phyloP scores from a whole-genome alignment of 108 stramenopile genomes.

The Nitzschia inconspicua region DNA sequence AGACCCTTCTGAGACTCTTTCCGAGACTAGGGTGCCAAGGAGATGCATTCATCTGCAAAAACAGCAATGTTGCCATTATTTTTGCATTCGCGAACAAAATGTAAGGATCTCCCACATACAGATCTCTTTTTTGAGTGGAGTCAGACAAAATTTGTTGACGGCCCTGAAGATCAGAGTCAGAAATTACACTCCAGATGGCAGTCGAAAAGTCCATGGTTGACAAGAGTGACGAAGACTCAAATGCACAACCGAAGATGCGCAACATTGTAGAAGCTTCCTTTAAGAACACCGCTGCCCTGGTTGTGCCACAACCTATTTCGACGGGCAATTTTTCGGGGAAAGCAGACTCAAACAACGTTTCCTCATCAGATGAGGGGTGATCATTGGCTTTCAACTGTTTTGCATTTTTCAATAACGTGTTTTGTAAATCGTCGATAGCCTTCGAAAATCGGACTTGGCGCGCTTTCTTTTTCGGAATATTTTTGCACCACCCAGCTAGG shows the following conservation, averaged over 20 bases:
- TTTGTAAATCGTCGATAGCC: slow-evolving; percentile 17
- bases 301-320: background rate
- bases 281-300: background rate
- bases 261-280: slow-evolving; percentile 4
- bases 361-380: background rate
- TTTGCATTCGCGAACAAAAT: slow-evolving; percentile 18
- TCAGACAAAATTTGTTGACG: background rate
- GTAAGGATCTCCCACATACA: slow-evolving; percentile 2
- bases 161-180: slow-evolving; percentile 1
- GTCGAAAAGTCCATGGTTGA: background rate
- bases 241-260: background rate
- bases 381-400: background rate
- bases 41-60: slow-evolving; percentile 10
- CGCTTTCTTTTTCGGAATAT: slow-evolving; percentile 25
- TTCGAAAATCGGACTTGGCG: slow-evolving; percentile 20
- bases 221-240: no score
- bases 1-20: background rate
- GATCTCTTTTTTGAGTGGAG: background rate
- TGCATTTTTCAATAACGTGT: slow-evolving; percentile 1
- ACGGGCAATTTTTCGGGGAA: slow-evolving; percentile 2
- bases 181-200: slow-evolving; percentile 10
- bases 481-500: slow-evolving; percentile 4
- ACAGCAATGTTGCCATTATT: slow-evolving; percentile 23
- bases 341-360: slow-evolving; percentile 8
- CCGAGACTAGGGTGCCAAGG: slow-evolving; percentile 17